phyloP scores from a whole-genome alignment of 2,329 filamentous ascomycete species.

The Colletotrichum plurivorum region DNA sequence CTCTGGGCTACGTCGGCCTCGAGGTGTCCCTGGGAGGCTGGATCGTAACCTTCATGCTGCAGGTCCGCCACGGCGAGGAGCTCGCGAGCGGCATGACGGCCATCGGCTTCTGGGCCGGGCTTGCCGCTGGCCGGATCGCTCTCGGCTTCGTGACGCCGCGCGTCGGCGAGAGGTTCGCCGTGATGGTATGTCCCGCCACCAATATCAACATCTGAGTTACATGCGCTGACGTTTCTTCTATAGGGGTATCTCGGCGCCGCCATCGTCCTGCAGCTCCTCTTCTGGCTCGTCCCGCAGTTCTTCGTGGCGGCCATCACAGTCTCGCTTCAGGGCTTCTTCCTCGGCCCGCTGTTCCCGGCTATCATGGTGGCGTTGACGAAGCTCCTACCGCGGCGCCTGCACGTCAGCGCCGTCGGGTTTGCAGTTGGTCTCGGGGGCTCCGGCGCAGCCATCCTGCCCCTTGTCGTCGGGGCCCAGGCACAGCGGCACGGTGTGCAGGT shows the following conservation, averaged over 20 bases:
- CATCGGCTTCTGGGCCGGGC: constrained; percentile 87
- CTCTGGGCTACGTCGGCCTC: constrained; percentile 83
- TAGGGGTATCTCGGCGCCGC: constrained; percentile 74
- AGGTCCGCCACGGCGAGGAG: constrained; percentile 75
- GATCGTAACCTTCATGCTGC: constrained; percentile 89
- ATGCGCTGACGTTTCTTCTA: too few species aligned
- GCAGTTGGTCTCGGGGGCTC: constrained; percentile 80
- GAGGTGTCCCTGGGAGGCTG: constrained; percentile 83
- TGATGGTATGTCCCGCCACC: background rate
- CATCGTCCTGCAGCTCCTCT: constrained; percentile 77
- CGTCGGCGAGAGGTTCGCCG: constrained; percentile 50
- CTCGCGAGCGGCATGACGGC: constrained; percentile 82
- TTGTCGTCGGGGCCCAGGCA: constrained; percentile 77
- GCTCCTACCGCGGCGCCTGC: constrained; percentile 76
- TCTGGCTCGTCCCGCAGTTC: constrained; percentile 86
- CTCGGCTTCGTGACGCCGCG: constrained; percentile 83
- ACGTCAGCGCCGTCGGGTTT: constrained; percentile 84
- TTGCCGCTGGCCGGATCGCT: constrained; percentile 80
- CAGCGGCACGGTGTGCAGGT: constrained; percentile 67
- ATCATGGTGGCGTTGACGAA: constrained; percentile 80
- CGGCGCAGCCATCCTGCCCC: constrained; percentile 76
- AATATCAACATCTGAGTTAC: too few species aligned
- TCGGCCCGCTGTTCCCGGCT: constrained; percentile 84
- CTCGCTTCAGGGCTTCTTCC: constrained; percentile 80
- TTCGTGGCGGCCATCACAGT: constrained; percentile 81